Evolutionary conservation across 2,329 filamentous ascomycete genomes (phyloP).

Genomic region (Trichoderma semiorbis): DNA sequence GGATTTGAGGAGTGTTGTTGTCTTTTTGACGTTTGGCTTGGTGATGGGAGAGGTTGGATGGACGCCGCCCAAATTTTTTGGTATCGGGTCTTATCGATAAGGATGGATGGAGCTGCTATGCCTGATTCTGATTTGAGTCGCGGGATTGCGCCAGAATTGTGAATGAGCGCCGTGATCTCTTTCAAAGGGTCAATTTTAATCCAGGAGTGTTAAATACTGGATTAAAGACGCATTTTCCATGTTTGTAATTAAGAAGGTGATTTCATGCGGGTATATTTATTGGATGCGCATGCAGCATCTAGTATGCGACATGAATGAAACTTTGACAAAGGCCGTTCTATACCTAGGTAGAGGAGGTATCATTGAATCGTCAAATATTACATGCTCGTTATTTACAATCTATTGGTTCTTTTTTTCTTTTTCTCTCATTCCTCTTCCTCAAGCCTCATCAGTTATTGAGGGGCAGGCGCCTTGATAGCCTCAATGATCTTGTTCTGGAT

Average conservation of each 20-base stretch:
- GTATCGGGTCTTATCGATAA: constrained; percentile 35
- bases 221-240: background rate
- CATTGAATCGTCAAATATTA: background rate
- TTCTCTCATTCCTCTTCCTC: background rate
- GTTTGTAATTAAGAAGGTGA: background rate
- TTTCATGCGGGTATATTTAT: background rate
- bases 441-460: background rate
- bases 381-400: constrained; percentile 4
- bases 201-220: background rate
- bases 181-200: background rate
- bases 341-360: background rate
- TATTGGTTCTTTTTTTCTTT: background rate
- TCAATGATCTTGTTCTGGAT: constrained; percentile 73
- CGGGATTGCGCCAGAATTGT: background rate
- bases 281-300: background rate
- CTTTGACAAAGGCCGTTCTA: background rate
- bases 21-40: background rate
- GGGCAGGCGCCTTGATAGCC: constrained; percentile 57
- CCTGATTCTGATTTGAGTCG: background rate
- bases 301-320: background rate
- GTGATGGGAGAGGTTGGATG: constrained; percentile 2
- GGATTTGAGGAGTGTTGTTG: background rate
- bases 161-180: background rate
- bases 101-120: constrained; percentile 12
- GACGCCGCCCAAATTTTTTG: constrained; percentile 33